Base-by-base conservation (phyloP, 805 yeast species). In the Kuraishia ogatae region DNA sequence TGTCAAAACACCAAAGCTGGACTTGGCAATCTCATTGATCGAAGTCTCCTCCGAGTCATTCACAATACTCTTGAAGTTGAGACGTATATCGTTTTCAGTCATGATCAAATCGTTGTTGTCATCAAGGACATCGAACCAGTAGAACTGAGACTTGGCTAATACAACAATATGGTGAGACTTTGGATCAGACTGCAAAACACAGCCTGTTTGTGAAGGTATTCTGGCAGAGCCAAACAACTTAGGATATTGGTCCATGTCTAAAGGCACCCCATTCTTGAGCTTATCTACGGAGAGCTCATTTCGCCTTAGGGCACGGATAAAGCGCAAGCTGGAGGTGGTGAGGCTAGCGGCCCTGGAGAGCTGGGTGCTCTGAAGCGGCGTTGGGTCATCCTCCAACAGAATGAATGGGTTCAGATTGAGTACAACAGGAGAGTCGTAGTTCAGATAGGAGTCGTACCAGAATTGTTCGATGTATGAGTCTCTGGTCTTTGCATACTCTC, bases 81-180 rank as follows among this genome's bases (percentile, higher is more conserved):
- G 75, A 55, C 82, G 84, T 61, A 91, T 76, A 66, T 89, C 96
- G 55, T 80, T 82, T 64, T 89, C 93, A 1, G 85, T 77, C 65
- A 91, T 74, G 51, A 90, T 77, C 58, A 91, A 75, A 64, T 88
- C 84, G 66, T 87, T 82, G 59, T 83, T 72, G 52, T 77, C 76
- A 68, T 90, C 96, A 62, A 91, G 73, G 1, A 91, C 97, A 66
- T 91, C 97, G 66, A 91, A 91, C 97, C 97, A 91, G 71, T 91
- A 91, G 68, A 90, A 89, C 69, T 91, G 97, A 1, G 96, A 87
- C 64, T 87, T 84, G 58, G 89, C 84, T 67, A 89, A 72, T 17
- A 91, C 92, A 10, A 90, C 85, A 43, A 91, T 82, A 68, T 91
- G 97, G 63, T 83, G 87, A 1, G 94, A 83, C 10, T 82, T 74